Base-by-base conservation (phyloP, 495 filamentous ascomycete genomes). In the Alectoria sarmentosa region DNA sequence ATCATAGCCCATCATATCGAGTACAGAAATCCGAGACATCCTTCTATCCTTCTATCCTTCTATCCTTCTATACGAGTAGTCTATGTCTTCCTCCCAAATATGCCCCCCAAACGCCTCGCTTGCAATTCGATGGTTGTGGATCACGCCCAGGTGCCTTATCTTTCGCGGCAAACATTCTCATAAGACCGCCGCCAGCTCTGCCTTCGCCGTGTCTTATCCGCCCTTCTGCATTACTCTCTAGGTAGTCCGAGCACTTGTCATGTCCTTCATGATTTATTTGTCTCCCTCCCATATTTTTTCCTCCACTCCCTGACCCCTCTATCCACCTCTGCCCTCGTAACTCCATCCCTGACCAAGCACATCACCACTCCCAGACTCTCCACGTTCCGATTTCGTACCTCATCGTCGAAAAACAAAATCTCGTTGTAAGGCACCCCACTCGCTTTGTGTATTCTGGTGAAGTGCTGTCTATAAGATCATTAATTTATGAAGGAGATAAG, bases 401-500 rank as follows among this genome's bases (percentile, higher is more conserved):
- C 93, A 67, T 98, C 93, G 69, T 98, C 93, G 70, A 97, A 98
- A 69, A 98, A 98, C 65, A 98, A 71, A 90, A 97, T 96, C 55
- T 97, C 90, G 52, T 84, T 80, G 70, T 86, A 96, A 14, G 66
- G 68, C 15, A 82, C 62, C 56, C 85, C 84, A 32, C 86, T 90
- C 30, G 82, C 75, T 74, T 87, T 83, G 4, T 88, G 79, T 60
- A 98, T 77, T 17, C 79, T 76, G 68, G 84, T 76, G 67, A 98
- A 95, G 74, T 98, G 94, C 72, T 85, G n/a, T n/a, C n/a, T n/a
- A n/a, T n/a, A n/a, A n/a, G n/a, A n/a, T n/a, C n/a, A n/a, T n/a
- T n/a, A n/a, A n/a, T n/a, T n/a, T n/a, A n/a, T n/a, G n/a, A n/a
- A n/a, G n/a, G n/a, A n/a, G n/a, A n/a, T n/a, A n/a, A n/a, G n/a